Evolutionary conservation across 1,139 yeast genomes (phyloP).

Genomic region (Magnusiomyces clavatus): DNA sequence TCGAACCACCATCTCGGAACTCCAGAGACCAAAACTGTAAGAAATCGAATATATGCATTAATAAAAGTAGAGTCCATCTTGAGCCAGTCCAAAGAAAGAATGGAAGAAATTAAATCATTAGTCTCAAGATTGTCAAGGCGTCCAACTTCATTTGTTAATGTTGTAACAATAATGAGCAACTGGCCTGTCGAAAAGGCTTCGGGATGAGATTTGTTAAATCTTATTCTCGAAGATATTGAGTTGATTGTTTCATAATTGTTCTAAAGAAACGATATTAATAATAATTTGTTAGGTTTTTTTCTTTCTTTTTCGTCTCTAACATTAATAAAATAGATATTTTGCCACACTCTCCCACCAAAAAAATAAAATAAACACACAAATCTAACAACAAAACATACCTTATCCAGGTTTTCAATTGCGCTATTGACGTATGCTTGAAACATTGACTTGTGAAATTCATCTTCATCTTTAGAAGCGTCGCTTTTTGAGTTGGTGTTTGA

Average conservation of each 20-base stretch:
- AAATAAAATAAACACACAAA: not conserved
- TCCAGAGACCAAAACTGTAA: slow-evolving; percentile 72
- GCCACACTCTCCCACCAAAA: not conserved
- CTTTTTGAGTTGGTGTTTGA: not conserved
- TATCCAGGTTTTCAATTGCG: slow-evolving; percentile 64
- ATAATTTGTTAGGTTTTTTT: not conserved
- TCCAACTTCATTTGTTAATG: slow-evolving; percentile 45
- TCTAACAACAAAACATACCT: slow-evolving; percentile 32
- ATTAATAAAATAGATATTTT: not conserved
- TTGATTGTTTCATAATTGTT: slow-evolving; percentile 39
- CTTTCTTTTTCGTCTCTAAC: not conserved
- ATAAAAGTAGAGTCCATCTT: slow-evolving; percentile 36
- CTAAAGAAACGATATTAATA: slow-evolving; percentile 18
- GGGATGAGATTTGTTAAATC: slow-evolving; percentile 34
- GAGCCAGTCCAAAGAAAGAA: slow-evolving; percentile 55
- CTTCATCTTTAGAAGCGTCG: not conserved
- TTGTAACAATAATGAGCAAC: slow-evolving; percentile 38
- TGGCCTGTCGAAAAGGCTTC: slow-evolving; percentile 39
- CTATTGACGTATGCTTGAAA: slow-evolving; percentile 56
- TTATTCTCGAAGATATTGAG: slow-evolving; percentile 40
- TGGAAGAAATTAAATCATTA: slow-evolving; percentile 40
- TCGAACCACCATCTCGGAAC: slow-evolving; percentile 86
- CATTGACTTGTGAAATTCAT: slow-evolving; percentile 28
- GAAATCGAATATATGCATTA: slow-evolving; percentile 55
- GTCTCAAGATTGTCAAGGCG: slow-evolving; percentile 42